These are phyloP conservation scores for Phytophthora cactorum DNA, from an alignment of 352 stramenopile species.

Conservation along the genomic window DNA sequence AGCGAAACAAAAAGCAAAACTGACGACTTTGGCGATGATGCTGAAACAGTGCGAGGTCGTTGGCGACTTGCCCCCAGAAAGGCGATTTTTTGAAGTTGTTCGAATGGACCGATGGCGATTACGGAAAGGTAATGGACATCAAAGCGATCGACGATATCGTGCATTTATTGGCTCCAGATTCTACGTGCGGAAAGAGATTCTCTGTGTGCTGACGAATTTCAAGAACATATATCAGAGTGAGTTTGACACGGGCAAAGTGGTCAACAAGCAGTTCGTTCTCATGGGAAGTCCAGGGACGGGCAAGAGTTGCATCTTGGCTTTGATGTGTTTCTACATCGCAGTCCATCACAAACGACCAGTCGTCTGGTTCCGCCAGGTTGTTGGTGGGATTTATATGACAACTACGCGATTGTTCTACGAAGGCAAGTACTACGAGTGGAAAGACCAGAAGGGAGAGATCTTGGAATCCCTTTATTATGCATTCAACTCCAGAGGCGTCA, in stretches of 20 bases:
- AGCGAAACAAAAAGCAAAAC: too few species aligned
- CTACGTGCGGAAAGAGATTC: conserved; percentile 21
- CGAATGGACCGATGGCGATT: background rate
- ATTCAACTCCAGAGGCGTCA: background rate
- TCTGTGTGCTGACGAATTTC: conserved; percentile 6
- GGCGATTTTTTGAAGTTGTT: background rate
- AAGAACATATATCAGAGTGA: background rate
- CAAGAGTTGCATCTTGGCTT: conserved; percentile 25
- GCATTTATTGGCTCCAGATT: conserved; percentile 16
- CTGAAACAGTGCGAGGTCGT: too few species aligned
- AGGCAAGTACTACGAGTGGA: too few species aligned
- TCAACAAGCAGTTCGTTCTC: conserved; percentile 16
- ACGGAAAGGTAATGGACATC: conserved; percentile 11
- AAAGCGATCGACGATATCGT: conserved; percentile 13
- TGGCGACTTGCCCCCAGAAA: background rate
- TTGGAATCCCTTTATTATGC: background rate
- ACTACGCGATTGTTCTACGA: too few species aligned
- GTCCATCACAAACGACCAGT: too few species aligned
- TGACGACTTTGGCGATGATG: too few species aligned
- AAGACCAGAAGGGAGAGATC: background rate
- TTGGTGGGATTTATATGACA: too few species aligned
- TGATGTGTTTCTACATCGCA: conserved; percentile 20
- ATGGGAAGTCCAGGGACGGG: conserved; percentile 14
- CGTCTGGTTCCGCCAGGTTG: too few species aligned
- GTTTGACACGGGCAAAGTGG: too few species aligned